A percentile compares a stretch with the other conserved stretches of the same genome.
Conservation (phyloP, 2,329 filamentous ascomycete species). For the Epichloe aotearoae region DNA sequence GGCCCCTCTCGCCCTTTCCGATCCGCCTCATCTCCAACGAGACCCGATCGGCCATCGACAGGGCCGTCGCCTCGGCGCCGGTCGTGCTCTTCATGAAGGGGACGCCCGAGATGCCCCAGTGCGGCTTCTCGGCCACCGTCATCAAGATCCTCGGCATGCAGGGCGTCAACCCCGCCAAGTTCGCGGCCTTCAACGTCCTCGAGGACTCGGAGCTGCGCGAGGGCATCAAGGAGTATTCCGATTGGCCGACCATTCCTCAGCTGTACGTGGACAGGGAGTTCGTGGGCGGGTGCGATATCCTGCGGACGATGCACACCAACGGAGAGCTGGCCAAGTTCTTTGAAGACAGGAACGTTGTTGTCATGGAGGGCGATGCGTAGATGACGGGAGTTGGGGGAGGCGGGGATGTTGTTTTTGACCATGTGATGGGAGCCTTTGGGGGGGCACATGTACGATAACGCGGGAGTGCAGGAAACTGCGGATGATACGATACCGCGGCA, state of each 20-base stretch:
- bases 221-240: slow-evolving; percentile 97
- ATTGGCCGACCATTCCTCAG: slow-evolving; percentile 98
- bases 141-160: slow-evolving; percentile 93
- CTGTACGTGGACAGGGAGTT: slow-evolving; percentile 94
- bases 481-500: too few species aligned
- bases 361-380: slow-evolving; percentile 30
- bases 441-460: slow-evolving; percentile 1
- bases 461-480: background rate
- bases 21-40: slow-evolving; percentile 66
- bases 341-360: slow-evolving; percentile 80
- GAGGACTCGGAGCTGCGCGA: slow-evolving; percentile 78
- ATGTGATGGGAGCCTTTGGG: slow-evolving; percentile 1
- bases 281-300: slow-evolving; percentile 91
- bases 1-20: slow-evolving; percentile 20
- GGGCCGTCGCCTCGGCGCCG: slow-evolving; percentile 73
- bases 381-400: background rate
- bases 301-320: slow-evolving; percentile 94
- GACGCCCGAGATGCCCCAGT: slow-evolving; percentile 89
- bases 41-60: slow-evolving; percentile 74
- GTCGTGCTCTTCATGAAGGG: slow-evolving; percentile 99
- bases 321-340: slow-evolving; percentile 85
- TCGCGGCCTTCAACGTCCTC: slow-evolving; percentile 94
- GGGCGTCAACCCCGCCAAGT: slow-evolving; percentile 89
- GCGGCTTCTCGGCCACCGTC: slow-evolving; percentile 86
- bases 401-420: slow-evolving; percentile 18